These are phyloP conservation scores for Botrytis medusae DNA, from an alignment of 2,329 filamentous ascomycete genomes.

Conservation along the genomic window DNA sequence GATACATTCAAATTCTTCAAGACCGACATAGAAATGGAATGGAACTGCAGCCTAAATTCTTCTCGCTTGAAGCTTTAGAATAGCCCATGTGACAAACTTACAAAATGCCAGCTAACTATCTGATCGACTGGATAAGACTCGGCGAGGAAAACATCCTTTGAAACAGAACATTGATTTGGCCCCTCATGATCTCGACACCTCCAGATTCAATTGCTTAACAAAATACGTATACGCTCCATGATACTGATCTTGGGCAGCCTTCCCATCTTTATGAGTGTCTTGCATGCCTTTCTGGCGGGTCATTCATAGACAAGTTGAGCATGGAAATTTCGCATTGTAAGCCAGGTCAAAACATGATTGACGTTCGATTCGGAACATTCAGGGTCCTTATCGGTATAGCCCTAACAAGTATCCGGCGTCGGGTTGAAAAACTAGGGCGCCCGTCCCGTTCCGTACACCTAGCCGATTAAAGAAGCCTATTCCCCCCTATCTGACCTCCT, in stretches of 20 bases:
- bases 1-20: neutral
- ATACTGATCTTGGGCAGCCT: neutral
- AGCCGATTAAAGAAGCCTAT: neutral
- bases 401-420: neutral
- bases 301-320: neutral
- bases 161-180: neutral
- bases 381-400: neutral
- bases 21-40: neutral
- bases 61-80: neutral
- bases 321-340: neutral
- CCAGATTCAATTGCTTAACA: neutral
- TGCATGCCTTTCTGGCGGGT: neutral
- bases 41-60: neutral
- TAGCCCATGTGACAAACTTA: neutral
- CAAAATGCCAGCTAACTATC: neutral
- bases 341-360: neutral
- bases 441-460: neutral
- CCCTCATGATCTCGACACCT: neutral
- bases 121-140: neutral
- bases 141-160: neutral
- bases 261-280: neutral
- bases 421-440: neutral
- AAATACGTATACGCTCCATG: neutral
- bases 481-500: neutral
- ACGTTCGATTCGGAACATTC: neutral